Evolutionary conservation across 306 rosid genomes (phyloP).

Genomic region (Glycine soja): DNA sequence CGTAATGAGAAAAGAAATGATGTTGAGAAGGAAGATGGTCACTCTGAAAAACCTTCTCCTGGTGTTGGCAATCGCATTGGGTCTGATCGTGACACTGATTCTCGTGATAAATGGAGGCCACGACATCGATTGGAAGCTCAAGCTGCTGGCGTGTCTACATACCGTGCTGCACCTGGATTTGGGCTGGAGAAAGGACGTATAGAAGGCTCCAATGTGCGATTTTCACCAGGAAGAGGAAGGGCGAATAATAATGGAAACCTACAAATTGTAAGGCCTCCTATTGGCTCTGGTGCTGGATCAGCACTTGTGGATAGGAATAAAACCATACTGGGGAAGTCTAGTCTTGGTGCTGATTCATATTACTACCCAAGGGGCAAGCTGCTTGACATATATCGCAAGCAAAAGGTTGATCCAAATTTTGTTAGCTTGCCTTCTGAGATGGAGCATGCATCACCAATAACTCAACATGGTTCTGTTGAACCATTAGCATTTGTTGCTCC

Average conservation of each 20-base stretch:
- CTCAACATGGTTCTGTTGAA: slow-evolving; percentile 54
- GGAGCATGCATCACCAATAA: slow-evolving; percentile 56
- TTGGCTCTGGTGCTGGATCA: slow-evolving; percentile 54
- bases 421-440: slow-evolving; percentile 56
- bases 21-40: slow-evolving; percentile 63
- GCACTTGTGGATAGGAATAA: slow-evolving; percentile 47
- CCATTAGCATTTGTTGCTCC: slow-evolving; percentile 79
- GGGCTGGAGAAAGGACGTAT: slow-evolving; percentile 73
- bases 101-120: slow-evolving; percentile 90
- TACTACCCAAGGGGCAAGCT: slow-evolving; percentile 78
- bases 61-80: slow-evolving; percentile 54
- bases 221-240: slow-evolving; percentile 79
- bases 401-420: slow-evolving; percentile 53
- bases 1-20: slow-evolving; percentile 68
- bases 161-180: slow-evolving; percentile 84
- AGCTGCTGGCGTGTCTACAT: slow-evolving; percentile 62
- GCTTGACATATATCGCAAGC: slow-evolving; percentile 76
- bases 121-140: slow-evolving; percentile 76
- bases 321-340: slow-evolving; percentile 59
- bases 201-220: slow-evolving; percentile 60
- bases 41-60: slow-evolving; percentile 60
- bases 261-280: slow-evolving; percentile 61
- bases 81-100: slow-evolving; percentile 71
- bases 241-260: slow-evolving; percentile 49
- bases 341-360: slow-evolving; percentile 46